Evolutionary conservation across 1,139 yeast species (phyloP).

Genomic region (Wickerhamomyces sp.): DNA sequence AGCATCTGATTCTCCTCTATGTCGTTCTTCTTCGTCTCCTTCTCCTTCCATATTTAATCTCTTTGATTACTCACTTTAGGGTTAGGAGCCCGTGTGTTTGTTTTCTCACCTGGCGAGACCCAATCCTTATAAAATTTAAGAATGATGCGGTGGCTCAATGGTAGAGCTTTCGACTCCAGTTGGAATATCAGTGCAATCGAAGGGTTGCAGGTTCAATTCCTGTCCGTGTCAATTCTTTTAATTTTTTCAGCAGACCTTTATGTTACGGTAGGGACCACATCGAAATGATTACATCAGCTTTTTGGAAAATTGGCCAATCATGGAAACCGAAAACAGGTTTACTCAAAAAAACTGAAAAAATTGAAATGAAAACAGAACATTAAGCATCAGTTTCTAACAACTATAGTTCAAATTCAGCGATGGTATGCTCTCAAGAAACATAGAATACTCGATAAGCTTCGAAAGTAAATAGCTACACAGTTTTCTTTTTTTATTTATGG

Average conservation of each 20-base stretch:
- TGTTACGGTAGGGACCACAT: conserved; percentile 4
- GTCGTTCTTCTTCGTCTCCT: no score
- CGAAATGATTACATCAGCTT: not conserved
- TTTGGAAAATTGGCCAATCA: conserved; percentile 18
- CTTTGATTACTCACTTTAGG: no score
- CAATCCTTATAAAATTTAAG: conserved; percentile 17
- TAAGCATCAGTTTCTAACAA: not conserved
- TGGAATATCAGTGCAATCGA: conserved; percentile 43
- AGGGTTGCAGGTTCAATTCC: conserved; percentile 77
- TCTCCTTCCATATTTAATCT: no score
- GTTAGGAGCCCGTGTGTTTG: no score
- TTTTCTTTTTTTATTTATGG: no score
- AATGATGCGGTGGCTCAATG: conserved; percentile 77
- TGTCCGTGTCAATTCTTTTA: conserved; percentile 68
- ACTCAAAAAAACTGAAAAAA: conserved; percentile 15
- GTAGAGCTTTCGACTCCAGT: conserved; percentile 84
- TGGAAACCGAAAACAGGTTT: conserved; percentile 19
- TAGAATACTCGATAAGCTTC: no score
- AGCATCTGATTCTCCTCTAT: no score
- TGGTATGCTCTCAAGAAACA: no score
- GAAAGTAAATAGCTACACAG: no score
- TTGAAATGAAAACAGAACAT: conserved; percentile 3
- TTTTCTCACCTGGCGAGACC: no score
- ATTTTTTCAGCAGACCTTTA: no score
- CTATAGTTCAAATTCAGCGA: conserved; percentile 1